Percentiles rank a stretch among this genome's conserved stretches.
Evolutionary conservation across 768 basidiomycete genomes (phyloP).

Genomic region (Tylopilus balloui): DNA sequence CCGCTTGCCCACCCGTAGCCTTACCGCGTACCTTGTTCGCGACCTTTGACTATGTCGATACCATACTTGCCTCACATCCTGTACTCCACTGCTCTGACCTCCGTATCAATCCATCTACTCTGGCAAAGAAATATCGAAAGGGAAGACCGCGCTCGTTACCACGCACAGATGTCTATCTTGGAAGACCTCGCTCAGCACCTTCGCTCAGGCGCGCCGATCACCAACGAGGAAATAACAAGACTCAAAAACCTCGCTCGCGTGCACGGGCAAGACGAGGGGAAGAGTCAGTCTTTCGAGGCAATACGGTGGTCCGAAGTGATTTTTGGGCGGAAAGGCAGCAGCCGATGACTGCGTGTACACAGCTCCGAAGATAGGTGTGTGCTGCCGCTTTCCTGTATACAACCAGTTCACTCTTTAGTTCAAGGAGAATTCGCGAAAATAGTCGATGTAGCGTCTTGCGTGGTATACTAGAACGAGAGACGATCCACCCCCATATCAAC

Average conservation of each 20-base stretch:
- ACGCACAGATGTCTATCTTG: slow-evolving; percentile 60
- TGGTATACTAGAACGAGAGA: background rate
- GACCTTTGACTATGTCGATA: slow-evolving; percentile 17
- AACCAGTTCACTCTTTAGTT: background rate
- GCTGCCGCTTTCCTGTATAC: background rate
- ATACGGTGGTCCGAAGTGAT: slow-evolving; percentile 51
- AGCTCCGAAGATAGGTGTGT: slow-evolving; percentile 39
- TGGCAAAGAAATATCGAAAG: slow-evolving; percentile 45
- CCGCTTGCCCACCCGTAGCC: background rate
- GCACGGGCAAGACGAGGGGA: slow-evolving; percentile 21
- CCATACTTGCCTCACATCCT: slow-evolving; percentile 60
- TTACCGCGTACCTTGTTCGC: background rate
- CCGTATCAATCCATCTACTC: slow-evolving; percentile 64
- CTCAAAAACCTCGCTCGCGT: slow-evolving; percentile 50
- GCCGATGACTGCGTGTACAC: slow-evolving; percentile 31
- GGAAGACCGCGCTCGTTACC: slow-evolving; percentile 50
- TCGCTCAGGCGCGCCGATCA: slow-evolving; percentile 40
- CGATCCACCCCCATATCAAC: background rate
- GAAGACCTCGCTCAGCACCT: slow-evolving; percentile 54
- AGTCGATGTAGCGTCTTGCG: background rate
- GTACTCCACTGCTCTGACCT: slow-evolving; percentile 61
- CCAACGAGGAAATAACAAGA: slow-evolving; percentile 49
- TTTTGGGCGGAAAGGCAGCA: slow-evolving; percentile 35
- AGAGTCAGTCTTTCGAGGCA: slow-evolving; percentile 12
- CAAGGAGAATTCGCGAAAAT: background rate